Percentiles rank a stretch among this genome's conserved stretches.
phyloP scores from a whole-genome alignment of 805 yeast genomes.

The Wickerhamomyces strasburgensis region DNA sequence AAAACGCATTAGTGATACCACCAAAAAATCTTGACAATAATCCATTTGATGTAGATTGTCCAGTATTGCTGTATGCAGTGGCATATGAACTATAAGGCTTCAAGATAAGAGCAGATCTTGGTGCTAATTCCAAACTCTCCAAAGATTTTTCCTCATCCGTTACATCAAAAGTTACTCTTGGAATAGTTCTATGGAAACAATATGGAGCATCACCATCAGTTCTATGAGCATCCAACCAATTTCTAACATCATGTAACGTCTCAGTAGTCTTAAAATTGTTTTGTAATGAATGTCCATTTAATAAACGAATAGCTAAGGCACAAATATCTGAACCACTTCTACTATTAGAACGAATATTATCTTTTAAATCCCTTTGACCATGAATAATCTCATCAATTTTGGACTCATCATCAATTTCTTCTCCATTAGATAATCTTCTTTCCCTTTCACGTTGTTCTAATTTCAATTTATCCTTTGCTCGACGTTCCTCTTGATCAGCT shows the following conservation, averaged over 20 bases:
- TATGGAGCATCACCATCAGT: conserved; percentile 42
- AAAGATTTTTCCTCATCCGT: conserved; percentile 57
- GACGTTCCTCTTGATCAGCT: conserved; percentile 48
- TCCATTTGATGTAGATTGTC: conserved; percentile 15
- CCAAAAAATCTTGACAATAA: conserved; percentile 29
- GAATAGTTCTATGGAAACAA: conserved; percentile 46
- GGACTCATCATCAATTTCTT: conserved; percentile 25
- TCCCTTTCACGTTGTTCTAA: conserved; percentile 15
- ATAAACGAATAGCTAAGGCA: conserved; percentile 52
- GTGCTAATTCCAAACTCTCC: conserved; percentile 51
- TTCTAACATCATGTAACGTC: conserved; percentile 53
- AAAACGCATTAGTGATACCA: conserved; percentile 32
- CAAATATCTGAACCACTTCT: conserved; percentile 26
- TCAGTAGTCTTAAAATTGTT: conserved; percentile 42
- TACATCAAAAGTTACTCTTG: conserved; percentile 56
- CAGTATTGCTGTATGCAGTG: conserved; percentile 24
- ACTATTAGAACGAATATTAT: conserved; percentile 17
- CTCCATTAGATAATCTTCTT: conserved; percentile 19
- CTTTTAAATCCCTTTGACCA: conserved; percentile 12
- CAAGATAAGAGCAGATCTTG: conserved; percentile 69
- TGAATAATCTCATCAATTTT: conserved; percentile 19
- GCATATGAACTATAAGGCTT: conserved; percentile 46
- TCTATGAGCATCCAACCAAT: conserved; percentile 51
- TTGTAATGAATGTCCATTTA: conserved; percentile 59
- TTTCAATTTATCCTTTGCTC: conserved; percentile 17